Evolutionary conservation across 2,329 filamentous ascomycete genomes (phyloP).

Genomic region (Fusarium sp.): DNA sequence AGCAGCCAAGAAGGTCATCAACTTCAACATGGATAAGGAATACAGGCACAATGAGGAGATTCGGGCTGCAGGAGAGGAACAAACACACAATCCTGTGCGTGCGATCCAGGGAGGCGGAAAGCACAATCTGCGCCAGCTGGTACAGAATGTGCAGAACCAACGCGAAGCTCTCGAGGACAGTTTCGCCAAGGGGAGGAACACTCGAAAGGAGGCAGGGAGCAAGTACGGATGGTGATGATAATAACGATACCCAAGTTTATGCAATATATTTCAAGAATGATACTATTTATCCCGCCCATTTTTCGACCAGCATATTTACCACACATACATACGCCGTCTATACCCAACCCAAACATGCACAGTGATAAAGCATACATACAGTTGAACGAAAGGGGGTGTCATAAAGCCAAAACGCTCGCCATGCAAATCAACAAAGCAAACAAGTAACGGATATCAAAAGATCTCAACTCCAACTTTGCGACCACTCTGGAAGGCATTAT

Average conservation of each 20-base stretch:
- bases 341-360: constrained; percentile 11
- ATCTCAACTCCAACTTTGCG: constrained; percentile 61
- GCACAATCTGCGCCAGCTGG: constrained; percentile 87
- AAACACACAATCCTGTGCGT: constrained; percentile 84
- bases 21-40: constrained; percentile 89
- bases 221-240: constrained; percentile 80
- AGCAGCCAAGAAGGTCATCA: constrained; percentile 71
- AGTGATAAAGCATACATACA: constrained; percentile 11
- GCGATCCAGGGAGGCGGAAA: constrained; percentile 81
- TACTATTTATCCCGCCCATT: constrained; percentile 3
- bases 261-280: constrained; percentile 19
- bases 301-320: neutral
- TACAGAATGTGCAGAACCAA: constrained; percentile 84
- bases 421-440: constrained; percentile 6
- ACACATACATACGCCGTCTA: constrained; percentile 15
- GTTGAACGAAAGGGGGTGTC: constrained; percentile 16
- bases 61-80: constrained; percentile 75
- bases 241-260: constrained; percentile 40
- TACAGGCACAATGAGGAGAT: constrained; percentile 87
- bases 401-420: constrained; percentile 21
- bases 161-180: constrained; percentile 91
- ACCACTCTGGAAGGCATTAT: constrained; percentile 55
- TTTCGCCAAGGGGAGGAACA: constrained; percentile 83
- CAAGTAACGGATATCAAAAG: constrained; percentile 17
- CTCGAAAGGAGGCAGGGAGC: constrained; percentile 82